Evolutionary conservation across 1,284 basidiomycete species (phyloP), one percentile per base, ranked within the genome.

Genomic region (Thelephora terrestris): DNA sequence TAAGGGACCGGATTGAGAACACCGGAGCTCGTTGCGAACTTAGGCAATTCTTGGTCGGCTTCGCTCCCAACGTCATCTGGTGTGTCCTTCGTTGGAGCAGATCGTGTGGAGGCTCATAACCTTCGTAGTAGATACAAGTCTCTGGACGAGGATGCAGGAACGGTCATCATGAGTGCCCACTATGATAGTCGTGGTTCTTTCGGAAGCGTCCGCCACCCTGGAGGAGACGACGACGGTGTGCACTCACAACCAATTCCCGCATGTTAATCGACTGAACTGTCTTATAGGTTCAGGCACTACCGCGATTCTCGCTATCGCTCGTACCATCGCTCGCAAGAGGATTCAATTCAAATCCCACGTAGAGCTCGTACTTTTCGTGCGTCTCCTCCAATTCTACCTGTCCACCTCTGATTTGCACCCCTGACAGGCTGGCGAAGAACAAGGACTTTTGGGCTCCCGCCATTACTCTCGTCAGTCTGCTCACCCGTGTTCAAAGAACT

Each of bases 171-270:
- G 45, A 84, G 83, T 49, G 87, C 79, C 2, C 90, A 92, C 64
- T 91, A 91, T 61, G 90, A 93, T 61, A 87, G 83, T 45, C 80
- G 91, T 29, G 91, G 91, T 10, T 84, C 83, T 2, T 93, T 91
- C 62, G 91, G 91, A 10, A 78, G 68, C 50, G 72, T 73, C 7
- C 75, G 82, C 21, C 86, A 85, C 5, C 87, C 87, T 1, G 79
- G 79, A 4, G 78, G 75, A 16, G 79, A 93, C 57, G 90, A 92
- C 57, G 88, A 92, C 60, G 89, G 85, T 14, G 9, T 12, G 4
- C 29, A 32, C 14, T 32, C 12, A 32, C 3, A 7, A 14, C 29
- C 29, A 32, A 12, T 10, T 32, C 12, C 3, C 12, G 14, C 29
- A 3, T 14, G 29, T 32, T 12, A 32, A 12, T 12, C 12, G 12